Base-by-base conservation (phyloP, 306 rosid species). In the Vigna radiata region DNA sequence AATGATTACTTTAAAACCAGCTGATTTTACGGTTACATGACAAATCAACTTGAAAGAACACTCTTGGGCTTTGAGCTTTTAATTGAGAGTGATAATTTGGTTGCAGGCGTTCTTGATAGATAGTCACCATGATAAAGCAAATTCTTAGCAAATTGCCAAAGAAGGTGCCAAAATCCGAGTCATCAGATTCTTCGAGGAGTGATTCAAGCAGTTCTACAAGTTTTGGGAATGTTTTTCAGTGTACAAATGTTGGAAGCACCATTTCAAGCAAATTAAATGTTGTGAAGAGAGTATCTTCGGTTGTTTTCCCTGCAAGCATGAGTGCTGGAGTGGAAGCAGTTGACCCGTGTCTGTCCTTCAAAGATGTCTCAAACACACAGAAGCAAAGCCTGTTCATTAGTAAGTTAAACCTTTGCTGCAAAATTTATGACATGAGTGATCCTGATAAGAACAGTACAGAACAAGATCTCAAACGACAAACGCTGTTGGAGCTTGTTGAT, bases 241-340 rank as follows among this genome's bases (percentile, higher is more conserved):
- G 99, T 80, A 87, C 99, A 78, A 92, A 91, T 78, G 96, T 95
- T 59, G 99, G 98, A 72, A 91, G 91, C 71, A 87, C 99, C 70
- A 85, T 96, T 77, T 88, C 99, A 7, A 92, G 97, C 90, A 96
- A 96, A 86, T 84, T 96, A 76, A 96, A 90, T 84, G 98, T 91
- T 11, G 99, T 96, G 59, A 92, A 96, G 81, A 84, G 99, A 77
- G 99, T 96, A 39, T 96, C 99, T 69, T 96, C 98, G 0, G 99
- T 89, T 54, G 99, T 96, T 81, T 96, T 96, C 81, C 99, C 99
- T 3, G 88, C 99, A 53, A 91, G 99, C 77, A 78, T 86, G 76
- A 79, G 68, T 37, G 80, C 96, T 49, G 98, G 96, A 78, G 88
- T 86, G 16, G 99, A 93, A 83, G 89, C 91, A 41, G 94, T 96